Evolutionary conservation across 2,329 filamentous ascomycete genomes (phyloP).

Genomic region (Aspergillus thermomutatus): DNA sequence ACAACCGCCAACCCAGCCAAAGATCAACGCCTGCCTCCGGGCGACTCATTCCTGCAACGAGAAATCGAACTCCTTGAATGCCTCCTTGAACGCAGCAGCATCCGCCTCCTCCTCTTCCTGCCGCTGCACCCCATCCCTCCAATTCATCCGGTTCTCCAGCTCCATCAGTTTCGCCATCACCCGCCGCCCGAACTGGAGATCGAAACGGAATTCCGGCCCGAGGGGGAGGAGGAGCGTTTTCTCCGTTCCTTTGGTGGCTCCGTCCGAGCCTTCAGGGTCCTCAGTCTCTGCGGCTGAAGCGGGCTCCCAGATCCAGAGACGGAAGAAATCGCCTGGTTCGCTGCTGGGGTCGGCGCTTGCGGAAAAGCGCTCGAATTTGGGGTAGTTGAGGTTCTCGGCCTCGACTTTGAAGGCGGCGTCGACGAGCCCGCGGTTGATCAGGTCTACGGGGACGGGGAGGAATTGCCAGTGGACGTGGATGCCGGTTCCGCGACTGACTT

Average conservation of each 20-base stretch:
- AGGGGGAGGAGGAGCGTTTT: slow-evolving; percentile 73
- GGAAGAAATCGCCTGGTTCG: slow-evolving; percentile 64
- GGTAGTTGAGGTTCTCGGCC: slow-evolving; percentile 69
- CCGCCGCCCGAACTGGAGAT: slow-evolving; percentile 82
- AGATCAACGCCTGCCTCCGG: background rate
- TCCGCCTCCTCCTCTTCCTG: slow-evolving; percentile 75
- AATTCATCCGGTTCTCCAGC: slow-evolving; percentile 73
- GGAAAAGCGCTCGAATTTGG: slow-evolving; percentile 45
- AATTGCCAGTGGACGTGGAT: slow-evolving; percentile 95
- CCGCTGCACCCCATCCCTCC: slow-evolving; percentile 79
- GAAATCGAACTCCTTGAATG: slow-evolving; percentile 87
- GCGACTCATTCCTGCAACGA: slow-evolving; percentile 45
- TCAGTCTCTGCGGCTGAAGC: slow-evolving; percentile 26
- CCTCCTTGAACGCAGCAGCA: slow-evolving; percentile 72
- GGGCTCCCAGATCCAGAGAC: slow-evolving; percentile 72
- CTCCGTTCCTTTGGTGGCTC: slow-evolving; percentile 36
- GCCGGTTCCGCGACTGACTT: slow-evolving; percentile 76
- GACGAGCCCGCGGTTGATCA: slow-evolving; percentile 70
- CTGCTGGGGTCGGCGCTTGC: slow-evolving; percentile 38
- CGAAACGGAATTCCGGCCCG: slow-evolving; percentile 70
- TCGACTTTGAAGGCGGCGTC: slow-evolving; percentile 87
- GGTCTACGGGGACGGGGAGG: slow-evolving; percentile 67
- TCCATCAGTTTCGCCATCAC: slow-evolving; percentile 85
- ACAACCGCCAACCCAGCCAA: background rate
- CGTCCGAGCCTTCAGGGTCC: slow-evolving; percentile 1